A percentile compares a stretch with the other conserved stretches of the same genome.
phyloP scores from a whole-genome alignment of 495 filamentous ascomycete genomes.

The Penicillium subrubescens region DNA sequence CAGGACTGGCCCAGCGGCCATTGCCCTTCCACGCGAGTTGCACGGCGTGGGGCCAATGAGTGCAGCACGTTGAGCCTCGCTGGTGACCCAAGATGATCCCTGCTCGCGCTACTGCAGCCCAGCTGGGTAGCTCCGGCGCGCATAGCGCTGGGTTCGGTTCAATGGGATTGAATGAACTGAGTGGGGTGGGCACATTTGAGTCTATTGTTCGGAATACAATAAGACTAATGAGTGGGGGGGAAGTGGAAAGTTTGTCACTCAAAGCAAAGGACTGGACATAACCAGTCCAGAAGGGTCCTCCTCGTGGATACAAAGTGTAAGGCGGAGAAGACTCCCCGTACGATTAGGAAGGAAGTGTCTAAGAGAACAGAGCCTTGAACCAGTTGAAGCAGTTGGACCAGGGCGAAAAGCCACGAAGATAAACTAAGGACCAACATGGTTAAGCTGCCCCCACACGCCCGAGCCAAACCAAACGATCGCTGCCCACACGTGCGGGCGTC shows the following conservation, averaged over 20 bases:
- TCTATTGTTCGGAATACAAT: neutral
- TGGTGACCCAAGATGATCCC: conserved; percentile 2
- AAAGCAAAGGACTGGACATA: neutral
- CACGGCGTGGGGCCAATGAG: conserved; percentile 18
- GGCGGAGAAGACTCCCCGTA: neutral
- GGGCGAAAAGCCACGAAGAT: neutral
- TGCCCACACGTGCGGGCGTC: conserved; percentile 26
- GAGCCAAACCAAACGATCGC: conserved; percentile 6
- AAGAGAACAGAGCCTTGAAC: neutral
- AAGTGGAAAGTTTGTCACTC: neutral
- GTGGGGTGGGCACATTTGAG: neutral
- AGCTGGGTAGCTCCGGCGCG: neutral
- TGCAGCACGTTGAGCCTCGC: conserved; percentile 5
- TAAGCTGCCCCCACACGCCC: conserved; percentile 2
- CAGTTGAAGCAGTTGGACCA: neutral
- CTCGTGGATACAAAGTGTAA: neutral
- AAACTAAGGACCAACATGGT: neutral
- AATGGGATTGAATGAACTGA: neutral
- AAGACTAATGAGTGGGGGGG: neutral
- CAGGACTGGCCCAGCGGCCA: neutral
- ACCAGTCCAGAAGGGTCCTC: neutral
- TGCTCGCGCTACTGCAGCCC: neutral
- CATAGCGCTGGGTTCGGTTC: neutral
- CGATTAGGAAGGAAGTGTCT: neutral
- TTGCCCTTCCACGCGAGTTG: neutral